Base-by-base conservation (phyloP, 257 asterid genomes). In the Solanum lycopersicoides region DNA sequence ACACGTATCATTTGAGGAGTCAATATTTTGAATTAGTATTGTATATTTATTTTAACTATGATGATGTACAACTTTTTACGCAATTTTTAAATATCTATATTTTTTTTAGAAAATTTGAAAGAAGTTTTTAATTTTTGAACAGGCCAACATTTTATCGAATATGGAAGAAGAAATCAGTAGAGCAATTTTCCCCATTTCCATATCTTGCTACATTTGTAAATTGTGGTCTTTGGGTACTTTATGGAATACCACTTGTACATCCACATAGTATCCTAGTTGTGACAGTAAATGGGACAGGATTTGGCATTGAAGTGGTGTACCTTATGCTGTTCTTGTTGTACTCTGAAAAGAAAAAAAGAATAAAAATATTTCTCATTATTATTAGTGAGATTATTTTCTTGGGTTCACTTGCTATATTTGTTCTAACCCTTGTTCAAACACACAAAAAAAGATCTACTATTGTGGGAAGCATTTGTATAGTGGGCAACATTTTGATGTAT, bases 171-270 rank as follows among this genome's bases (percentile, higher is more conserved):
- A 91, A 71, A 88, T 88, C 95, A 1, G 99, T 96, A 89, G 96
- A 92, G 79, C 95, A 94, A 18, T 96, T 91, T 92, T 95, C 99
- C 0, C 87, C 95, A 14, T 35, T 88, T 25, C 98, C 99, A 2
- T 96, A 96, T 87, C 88, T 96, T 1, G 97, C 98, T 5, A 95
- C 99, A 7, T 92, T 96, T 4, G 21, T 93, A 7, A 96, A 96
- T 90, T 96, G 99, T 83, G 94, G 92, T 12, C 92, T 96, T 0
- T 96, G 99, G 99, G 88, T 93, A 59, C 89, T 95, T 37, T 96
- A 96, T 60, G 98, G 98, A 3, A 92, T 94, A 86, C 99, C 99
- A 0, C 18, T 92, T 53, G 98, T 95, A 72, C 96, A 95, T 89
- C 99, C 99, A 2, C 45, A 94, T 50, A 95, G 98, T 89, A 89